Base-by-base conservation (phyloP, 1,139 yeast species). In the Lodderomyces theae region DNA sequence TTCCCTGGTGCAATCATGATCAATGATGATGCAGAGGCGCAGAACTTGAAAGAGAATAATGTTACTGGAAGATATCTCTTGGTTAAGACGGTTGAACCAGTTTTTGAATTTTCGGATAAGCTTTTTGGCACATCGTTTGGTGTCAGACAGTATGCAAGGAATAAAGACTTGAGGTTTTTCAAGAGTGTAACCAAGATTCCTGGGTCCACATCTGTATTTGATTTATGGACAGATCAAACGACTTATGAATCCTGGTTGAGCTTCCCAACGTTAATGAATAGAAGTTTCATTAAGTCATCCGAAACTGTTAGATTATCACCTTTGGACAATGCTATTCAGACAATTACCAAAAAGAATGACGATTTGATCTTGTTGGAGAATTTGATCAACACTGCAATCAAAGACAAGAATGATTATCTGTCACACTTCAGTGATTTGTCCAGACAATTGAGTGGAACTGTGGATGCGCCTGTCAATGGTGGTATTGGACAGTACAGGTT, bases 401-500 rank as follows among this genome's bases (percentile, higher is more conserved):
- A 72, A 54, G 82, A 80, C 30, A 76, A 77, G 49, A 69, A 72
- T 1, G 79, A 74, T 40, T 66, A 65, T 45, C 62, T 69, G 6
- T 63, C 81, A 8, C 58, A 79, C 43, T 76, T 85, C 61, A 73
- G 76, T 56, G 89, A 82, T 57, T 70, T 88, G 44, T 85, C 92
- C 9, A 74, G 95, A 62, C 82, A 81, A 51, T 69, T 88, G 41
- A 79, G 92, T 0, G 96, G 96, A 37, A 86, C 96, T 0, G 92
- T 88, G 43, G 95, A 88, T 57, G 81, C 96, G 0, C 96, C 96
- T 5, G 94, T 88, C 9, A 88, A 88, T 59, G 96, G 96, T 29
- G 96, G 96, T 43, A 87, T 88, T 49, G 87, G 88, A 4, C 88
- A 86, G 54, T 88, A 86, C 64, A 74, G 92, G 45, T 76, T 77